Percentiles rank a stretch among this genome's conserved stretches.
phyloP scores from a whole-genome alignment of 352 stramenopile species.

The Globisporangium nodosum region DNA sequence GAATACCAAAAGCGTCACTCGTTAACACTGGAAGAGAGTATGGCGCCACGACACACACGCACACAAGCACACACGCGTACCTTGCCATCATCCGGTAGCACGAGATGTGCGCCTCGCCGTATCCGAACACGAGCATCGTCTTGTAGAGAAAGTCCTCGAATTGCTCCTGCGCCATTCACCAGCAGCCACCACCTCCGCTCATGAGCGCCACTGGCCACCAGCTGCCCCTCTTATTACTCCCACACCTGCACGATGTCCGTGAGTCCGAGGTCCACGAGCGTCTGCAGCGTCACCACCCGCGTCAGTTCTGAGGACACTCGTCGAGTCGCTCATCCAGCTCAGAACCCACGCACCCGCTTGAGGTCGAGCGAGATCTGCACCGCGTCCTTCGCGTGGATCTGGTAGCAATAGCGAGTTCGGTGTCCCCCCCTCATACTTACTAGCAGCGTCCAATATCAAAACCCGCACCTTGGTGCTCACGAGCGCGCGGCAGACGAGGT shows the following conservation, averaged over 20 bases:
- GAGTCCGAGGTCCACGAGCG: constrained; percentile 78
- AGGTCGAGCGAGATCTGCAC: constrained; percentile 87
- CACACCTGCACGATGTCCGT: constrained; percentile 76
- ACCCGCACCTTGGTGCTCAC: constrained; percentile 71
- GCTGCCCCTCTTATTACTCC: too few relatives aligned
- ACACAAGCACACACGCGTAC: constrained; percentile 14
- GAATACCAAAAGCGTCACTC: neutral
- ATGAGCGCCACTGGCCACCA: neutral
- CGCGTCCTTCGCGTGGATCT: constrained; percentile 82
- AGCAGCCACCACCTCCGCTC: neutral
- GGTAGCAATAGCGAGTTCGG: neutral
- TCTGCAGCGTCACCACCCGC: constrained; percentile 26
- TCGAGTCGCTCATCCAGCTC: neutral
- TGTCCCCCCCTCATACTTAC: neutral
- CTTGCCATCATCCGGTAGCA: constrained; percentile 88
- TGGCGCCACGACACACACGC: neutral
- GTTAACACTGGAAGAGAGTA: neutral
- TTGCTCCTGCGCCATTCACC: constrained; percentile 44
- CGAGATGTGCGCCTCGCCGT: constrained; percentile 76
- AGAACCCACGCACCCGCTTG: constrained; percentile 53
- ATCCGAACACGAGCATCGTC: constrained; percentile 87
- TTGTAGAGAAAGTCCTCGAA: constrained; percentile 90
- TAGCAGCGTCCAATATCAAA: neutral
- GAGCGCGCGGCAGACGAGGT: constrained; percentile 77
- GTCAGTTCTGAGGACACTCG: neutral